Evolutionary conservation across 2,329 filamentous ascomycete species (phyloP), one percentile per base, ranked within the genome.

Genomic region (Clonostachys chloroleuca): DNA sequence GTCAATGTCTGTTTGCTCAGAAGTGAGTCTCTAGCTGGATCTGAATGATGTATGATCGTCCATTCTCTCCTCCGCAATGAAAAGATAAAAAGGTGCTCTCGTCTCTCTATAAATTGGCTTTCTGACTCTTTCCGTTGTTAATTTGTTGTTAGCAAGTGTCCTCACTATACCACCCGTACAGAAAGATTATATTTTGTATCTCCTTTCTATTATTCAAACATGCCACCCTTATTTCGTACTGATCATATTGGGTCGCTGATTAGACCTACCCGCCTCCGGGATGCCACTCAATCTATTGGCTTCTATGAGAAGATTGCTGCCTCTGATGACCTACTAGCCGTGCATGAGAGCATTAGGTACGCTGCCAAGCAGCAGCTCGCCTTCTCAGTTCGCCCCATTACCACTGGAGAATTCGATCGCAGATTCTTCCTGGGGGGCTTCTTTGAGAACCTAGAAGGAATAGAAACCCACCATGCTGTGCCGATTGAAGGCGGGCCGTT

Each of bases 221-320:
- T 30, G 24, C 24, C 24, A 30, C 24, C 24, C 24, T 10, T 30
- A 30, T 89, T 87, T 66, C 78, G 86, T 60, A 84, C 84, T 50
- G 86, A 89, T 66, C 86, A 89, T 54, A 76, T 87, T 51, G 86
- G 86, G 44, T 88, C 84, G 12, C 72, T 89, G 34, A 77, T 89
- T 49, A 82, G 86, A 33, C 84, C 86, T 1, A 64, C 80, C 45
- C 66, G 75, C 45, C 75, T 89, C 24, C 24, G 24, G 24, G 24
- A 30, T 30, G 24, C 9, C 24, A 30, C 24, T 30, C 24, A 30
- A 30, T 30, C 24, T 4, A 62, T 63, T 74, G 86, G 64, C 69
- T 74, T 53, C 62, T 77, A 60, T 64, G 75, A 49, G 73, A 2
- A 10, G 8, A 30, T 30, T 10, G 53, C 59, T 48, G 57, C 61